Evolutionary conservation across 208 protist genomes (phyloP).

Genomic region (Crithidia thermophila): DNA sequence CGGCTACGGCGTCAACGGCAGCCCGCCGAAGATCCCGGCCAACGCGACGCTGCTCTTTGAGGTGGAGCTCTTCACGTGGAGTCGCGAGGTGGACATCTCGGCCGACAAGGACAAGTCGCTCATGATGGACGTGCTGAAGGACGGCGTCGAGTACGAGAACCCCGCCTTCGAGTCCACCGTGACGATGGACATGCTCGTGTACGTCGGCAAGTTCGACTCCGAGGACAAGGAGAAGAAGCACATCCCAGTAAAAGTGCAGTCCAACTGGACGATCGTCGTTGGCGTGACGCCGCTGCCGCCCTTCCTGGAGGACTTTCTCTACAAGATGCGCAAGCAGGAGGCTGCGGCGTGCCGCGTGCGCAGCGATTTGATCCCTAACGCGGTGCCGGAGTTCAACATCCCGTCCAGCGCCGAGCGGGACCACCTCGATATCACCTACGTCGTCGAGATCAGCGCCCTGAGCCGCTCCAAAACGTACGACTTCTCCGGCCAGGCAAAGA

Average conservation of each 20-base stretch:
- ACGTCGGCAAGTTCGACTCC: slow-evolving; percentile 46
- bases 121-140: slow-evolving; percentile 73
- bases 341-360: slow-evolving; percentile 67
- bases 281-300: slow-evolving; percentile 73
- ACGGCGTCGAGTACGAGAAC: slow-evolving; percentile 82
- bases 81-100: slow-evolving; percentile 77
- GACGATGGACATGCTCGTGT: slow-evolving; percentile 66
- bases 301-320: slow-evolving; percentile 71
- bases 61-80: slow-evolving; percentile 90
- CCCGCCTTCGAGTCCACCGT: slow-evolving; percentile 76
- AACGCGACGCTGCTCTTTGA: slow-evolving; percentile 93
- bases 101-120: slow-evolving; percentile 71
- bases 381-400: slow-evolving; percentile 62
- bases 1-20: slow-evolving; percentile 82
- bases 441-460: slow-evolving; percentile 68
- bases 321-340: slow-evolving; percentile 76
- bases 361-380: slow-evolving; percentile 40
- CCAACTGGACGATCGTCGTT: slow-evolving; percentile 56
- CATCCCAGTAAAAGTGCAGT: slow-evolving; percentile 47
- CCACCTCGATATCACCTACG: slow-evolving; percentile 59
- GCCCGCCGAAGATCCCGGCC: slow-evolving; percentile 83
- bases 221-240: slow-evolving; percentile 39
- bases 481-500: slow-evolving; percentile 63
- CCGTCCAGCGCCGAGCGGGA: slow-evolving; percentile 31
- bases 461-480: slow-evolving; percentile 65